Percentiles rank a stretch among this genome's conserved stretches.
Conservation (phyloP, 2,329 filamentous ascomycete genomes). For the Exophiala sp. region DNA sequence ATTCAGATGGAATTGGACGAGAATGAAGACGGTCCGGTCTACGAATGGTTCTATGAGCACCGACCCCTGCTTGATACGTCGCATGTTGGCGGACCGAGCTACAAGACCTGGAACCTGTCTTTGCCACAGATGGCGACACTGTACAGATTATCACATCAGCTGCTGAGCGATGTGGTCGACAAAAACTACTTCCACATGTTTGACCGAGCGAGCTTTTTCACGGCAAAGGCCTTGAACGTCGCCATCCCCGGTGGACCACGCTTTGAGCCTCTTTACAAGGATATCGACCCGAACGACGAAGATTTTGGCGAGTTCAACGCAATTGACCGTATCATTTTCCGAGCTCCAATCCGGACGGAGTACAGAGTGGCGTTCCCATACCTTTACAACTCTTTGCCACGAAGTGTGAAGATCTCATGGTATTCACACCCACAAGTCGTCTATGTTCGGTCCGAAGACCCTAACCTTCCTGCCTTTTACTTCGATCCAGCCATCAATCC, state of each 20-base stretch:
- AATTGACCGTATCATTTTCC: slow-evolving; percentile 98
- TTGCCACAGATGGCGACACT: slow-evolving; percentile 94
- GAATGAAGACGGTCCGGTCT: slow-evolving; percentile 82
- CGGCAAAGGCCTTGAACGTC: slow-evolving; percentile 94
- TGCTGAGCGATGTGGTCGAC: slow-evolving; percentile 88
- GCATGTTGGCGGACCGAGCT: slow-evolving; percentile 94
- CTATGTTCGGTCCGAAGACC: slow-evolving; percentile 82
- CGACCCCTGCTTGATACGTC: slow-evolving; percentile 83
- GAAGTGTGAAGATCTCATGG: slow-evolving; percentile 90
- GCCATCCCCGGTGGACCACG: slow-evolving; percentile 95
- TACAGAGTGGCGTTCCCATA: slow-evolving; percentile 93
- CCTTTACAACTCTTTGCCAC: slow-evolving; percentile 91
- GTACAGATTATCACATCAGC: slow-evolving; percentile 83
- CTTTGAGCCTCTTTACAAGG: slow-evolving; percentile 96
- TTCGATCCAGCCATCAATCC: slow-evolving; percentile 98
- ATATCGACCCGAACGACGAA: slow-evolving; percentile 97
- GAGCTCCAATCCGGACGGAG: slow-evolving; percentile 89
- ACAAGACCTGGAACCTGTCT: slow-evolving; percentile 90
- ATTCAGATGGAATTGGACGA: slow-evolving; percentile 99
- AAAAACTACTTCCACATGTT: slow-evolving; percentile 99
- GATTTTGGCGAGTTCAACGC: slow-evolving; percentile 99
- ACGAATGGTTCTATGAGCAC: slow-evolving; percentile 98
- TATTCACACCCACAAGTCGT: slow-evolving; percentile 92
- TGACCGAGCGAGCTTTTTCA: slow-evolving; percentile 89
- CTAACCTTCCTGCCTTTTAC: slow-evolving; percentile 89